These are phyloP conservation scores for Dalbergia cochinchinensis DNA, from an alignment of 306 rosid genomes.

Conservation along the genomic window DNA sequence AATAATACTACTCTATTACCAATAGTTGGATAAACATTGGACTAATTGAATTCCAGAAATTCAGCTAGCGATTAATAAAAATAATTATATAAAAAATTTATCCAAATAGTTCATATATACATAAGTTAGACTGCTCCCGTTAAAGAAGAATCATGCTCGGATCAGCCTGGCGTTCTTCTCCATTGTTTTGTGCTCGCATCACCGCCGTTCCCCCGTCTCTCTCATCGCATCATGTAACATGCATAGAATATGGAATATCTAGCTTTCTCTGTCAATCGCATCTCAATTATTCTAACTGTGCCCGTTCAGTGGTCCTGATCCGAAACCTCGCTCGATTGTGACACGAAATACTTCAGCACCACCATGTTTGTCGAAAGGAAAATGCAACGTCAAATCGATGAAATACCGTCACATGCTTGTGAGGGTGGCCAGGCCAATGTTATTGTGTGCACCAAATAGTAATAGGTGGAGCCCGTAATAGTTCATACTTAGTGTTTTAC, in stretches of 20 bases:
- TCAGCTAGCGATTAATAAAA: background rate
- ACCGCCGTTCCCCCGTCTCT: background rate
- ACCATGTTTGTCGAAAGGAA: background rate
- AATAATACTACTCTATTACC: background rate
- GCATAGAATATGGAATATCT: background rate
- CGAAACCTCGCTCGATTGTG: background rate
- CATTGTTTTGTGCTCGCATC: background rate
- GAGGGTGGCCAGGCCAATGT: background rate
- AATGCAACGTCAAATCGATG: background rate
- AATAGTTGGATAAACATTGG: background rate
- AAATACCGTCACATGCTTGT: background rate
- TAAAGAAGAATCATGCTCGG: too few species aligned
- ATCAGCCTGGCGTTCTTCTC: too few species aligned
- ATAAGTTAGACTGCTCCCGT: too few species aligned
- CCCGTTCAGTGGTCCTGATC: background rate
- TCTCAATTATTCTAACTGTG: background rate
- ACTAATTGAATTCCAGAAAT: background rate
- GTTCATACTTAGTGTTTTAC: background rate
- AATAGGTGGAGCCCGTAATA: background rate
- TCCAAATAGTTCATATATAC: too few species aligned
- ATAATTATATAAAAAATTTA: too few species aligned
- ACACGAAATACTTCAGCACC: constrained; percentile 20
- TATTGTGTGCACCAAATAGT: background rate
- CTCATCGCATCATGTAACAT: background rate
- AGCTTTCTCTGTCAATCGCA: background rate